Evolutionary conservation across 2,329 filamentous ascomycete genomes (phyloP).

Genomic region (Trichophyton mentagrophytes): DNA sequence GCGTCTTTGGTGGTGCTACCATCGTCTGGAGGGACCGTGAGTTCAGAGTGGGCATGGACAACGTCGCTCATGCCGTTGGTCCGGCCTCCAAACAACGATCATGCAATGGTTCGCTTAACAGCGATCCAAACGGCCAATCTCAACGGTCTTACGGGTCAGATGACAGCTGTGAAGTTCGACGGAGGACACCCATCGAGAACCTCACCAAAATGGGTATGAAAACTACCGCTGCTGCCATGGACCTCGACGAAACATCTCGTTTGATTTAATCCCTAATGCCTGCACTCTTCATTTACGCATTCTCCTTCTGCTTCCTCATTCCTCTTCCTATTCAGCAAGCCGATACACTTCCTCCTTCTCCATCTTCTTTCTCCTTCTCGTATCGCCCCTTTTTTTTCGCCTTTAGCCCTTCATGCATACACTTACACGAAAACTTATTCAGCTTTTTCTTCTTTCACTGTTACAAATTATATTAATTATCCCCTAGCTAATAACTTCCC

Average conservation of each 20-base stretch:
- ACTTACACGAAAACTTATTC: neutral
- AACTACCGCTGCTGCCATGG: conserved; percentile 4
- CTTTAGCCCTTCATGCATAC: neutral
- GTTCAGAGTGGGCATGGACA: conserved; percentile 73
- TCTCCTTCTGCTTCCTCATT: neutral
- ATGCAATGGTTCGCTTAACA: neutral
- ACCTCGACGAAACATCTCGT: conserved; percentile 2
- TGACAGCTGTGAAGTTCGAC: conserved; percentile 6
- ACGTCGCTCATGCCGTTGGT: conserved; percentile 53
- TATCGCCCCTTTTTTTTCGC: neutral
- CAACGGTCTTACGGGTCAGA: conserved; percentile 1
- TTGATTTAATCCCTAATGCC: neutral
- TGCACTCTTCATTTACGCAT: neutral
- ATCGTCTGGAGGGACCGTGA: conserved; percentile 75
- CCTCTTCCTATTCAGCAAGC: neutral
- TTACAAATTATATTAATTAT: neutral
- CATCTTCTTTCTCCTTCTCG: neutral
- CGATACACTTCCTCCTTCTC: neutral
- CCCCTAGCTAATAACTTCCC: neutral
- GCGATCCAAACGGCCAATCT: neutral
- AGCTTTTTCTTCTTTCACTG: neutral
- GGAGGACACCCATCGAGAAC: conserved; percentile 10
- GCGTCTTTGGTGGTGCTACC: conserved; percentile 74
- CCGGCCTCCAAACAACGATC: neutral
- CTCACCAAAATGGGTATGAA: conserved; percentile 3